Evolutionary conservation across 2,329 filamentous ascomycete species (phyloP), one percentile per base, ranked within the genome.

Genomic region (Microascus cirrosus): DNA sequence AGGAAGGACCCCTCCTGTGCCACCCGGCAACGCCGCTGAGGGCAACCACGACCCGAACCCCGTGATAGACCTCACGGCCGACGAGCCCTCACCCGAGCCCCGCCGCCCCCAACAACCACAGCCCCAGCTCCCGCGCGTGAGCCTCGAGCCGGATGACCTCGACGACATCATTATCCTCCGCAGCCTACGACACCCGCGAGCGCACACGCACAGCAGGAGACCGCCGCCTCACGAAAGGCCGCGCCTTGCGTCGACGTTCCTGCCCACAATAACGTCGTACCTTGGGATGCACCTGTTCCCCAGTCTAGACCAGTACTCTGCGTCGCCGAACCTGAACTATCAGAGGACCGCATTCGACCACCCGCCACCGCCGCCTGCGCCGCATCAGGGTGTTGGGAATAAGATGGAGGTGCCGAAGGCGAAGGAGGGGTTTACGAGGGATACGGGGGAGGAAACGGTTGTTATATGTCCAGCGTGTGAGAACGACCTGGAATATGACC

Each of bases 381-480:
- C n/a, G 63, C 77, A n/a, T 2, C 39, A 6, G 2, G 15, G 39
- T 2, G 39, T 18, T 2, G 39, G 75, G n/a, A 63, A 69, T 15
- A 64, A 93, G 68, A 80, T 86, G 51, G 77, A 85, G 0, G 85
- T 88, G 0, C 75, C 78, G n/a, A 73, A 84, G 0, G 77, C 89
- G 0, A 79, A 80, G 6, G 74, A 83, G n/a, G 93, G 92, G 0
- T 97, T 94, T 65, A 95, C 89, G 1, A 80, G 92, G 59, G 84
- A 83, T 54, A 88, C 89, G 0, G 81, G 76, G 45, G 86, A 90
- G 39, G 84, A 90, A 18, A 81, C 88, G 42, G 77, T 88, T 0
- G 79, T 93, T 2, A 78, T 96, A 1, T 99, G 94, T 68, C 89
- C 93, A 0, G 89, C 89, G 59, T 99, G 94, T 65, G 85, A 87